Base-by-base conservation (phyloP, 352 stramenopile genomes). In the Phytophthora idaei region DNA sequence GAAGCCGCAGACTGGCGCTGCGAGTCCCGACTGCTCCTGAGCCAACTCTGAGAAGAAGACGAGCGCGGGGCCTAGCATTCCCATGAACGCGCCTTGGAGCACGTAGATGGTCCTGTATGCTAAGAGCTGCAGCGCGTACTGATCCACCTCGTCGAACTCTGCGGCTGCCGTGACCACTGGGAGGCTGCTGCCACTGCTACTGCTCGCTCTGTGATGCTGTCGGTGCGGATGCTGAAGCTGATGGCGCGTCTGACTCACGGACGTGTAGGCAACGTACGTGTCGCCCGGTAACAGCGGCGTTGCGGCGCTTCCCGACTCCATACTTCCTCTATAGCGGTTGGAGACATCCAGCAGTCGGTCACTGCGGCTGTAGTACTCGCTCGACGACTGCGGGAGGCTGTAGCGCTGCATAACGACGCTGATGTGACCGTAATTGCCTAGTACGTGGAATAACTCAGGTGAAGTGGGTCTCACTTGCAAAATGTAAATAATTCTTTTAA, bases 91-190 rank as follows among this genome's bases (percentile, higher is more conserved):
- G 27, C 84, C 84, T 34, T 91, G 82, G 2, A 91, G 61, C 29
- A 91, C 60, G 68, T 91, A 93, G 66, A 90, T 90, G 44, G 75
- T 21, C 1, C 81, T 70, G 61, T 93, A 93, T 27, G 77, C 81
- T 48, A 90, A 61, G 17, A 93, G 64, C 59, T 93, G 85, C 49
- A 89, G 60, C 55, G 77, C 73, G 25, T 79, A 92, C 59, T 84
- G 71, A 49, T 83, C 62, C 27, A 70, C 73, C 32, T 85, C 73
- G 37, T 82, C 69, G 7, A 69, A 25, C 11, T 77, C 63, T 15
- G 58, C 57, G n/a, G 63, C 67, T 7, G 54, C 50, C 0, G 51
- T 31, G 15, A 66, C 54, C 25, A 64, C 55, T 6, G 67, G 60
- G 6, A 62, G 37, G 46, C 67, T 79, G 32, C 61, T 69, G 27